These are phyloP conservation scores for Phytophthora agathidicida DNA, from an alignment of 352 stramenopile species.

Conservation along the genomic window DNA sequence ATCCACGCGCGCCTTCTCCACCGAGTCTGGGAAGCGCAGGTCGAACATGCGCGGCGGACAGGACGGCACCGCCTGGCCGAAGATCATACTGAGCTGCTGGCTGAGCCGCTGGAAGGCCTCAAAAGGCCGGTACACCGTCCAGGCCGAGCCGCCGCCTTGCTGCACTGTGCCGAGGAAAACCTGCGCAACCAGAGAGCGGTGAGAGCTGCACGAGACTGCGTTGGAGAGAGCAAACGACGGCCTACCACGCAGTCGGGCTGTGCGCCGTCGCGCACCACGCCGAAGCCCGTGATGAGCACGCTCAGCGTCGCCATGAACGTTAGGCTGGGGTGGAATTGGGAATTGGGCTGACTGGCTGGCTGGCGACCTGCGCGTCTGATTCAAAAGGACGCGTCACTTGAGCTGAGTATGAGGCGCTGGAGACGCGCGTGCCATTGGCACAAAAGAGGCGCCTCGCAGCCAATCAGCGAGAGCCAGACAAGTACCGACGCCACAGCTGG, in stretches of 20 bases:
- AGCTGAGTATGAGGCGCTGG: slow-evolving; percentile 6
- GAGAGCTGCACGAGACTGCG: not conserved
- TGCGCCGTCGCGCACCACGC: slow-evolving; percentile 58
- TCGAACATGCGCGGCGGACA: slow-evolving; percentile 69
- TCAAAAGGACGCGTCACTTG: slow-evolving; percentile 21
- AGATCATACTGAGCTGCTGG: slow-evolving; percentile 74
- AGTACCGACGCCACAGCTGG: slow-evolving; percentile 13
- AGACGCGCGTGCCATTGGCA: slow-evolving; percentile 22
- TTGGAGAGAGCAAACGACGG: not conserved
- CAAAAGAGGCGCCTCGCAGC: slow-evolving; percentile 19
- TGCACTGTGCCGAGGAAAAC: slow-evolving; percentile 82
- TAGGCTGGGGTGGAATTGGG: slow-evolving; percentile 4
- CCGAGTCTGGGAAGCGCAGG: slow-evolving; percentile 62
- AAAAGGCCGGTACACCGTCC: slow-evolving; percentile 79
- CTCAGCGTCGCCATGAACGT: slow-evolving; percentile 73
- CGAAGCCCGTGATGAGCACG: slow-evolving; percentile 78
- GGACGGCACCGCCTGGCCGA: slow-evolving; percentile 59
- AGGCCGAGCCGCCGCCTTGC: slow-evolving; percentile 65
- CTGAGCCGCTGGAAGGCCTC: slow-evolving; percentile 80
- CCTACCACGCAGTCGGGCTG: slow-evolving; percentile 60
- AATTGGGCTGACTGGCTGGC: slow-evolving; percentile 36
- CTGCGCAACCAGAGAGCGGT: slow-evolving; percentile 30
- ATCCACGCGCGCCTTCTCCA: slow-evolving; percentile 77
- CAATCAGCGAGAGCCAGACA: slow-evolving; percentile 28
- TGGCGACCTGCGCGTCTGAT: slow-evolving; percentile 18